Evolutionary conservation across 768 basidiomycete species (phyloP).

Genomic region (Lactarius pseudohatsudake): DNA sequence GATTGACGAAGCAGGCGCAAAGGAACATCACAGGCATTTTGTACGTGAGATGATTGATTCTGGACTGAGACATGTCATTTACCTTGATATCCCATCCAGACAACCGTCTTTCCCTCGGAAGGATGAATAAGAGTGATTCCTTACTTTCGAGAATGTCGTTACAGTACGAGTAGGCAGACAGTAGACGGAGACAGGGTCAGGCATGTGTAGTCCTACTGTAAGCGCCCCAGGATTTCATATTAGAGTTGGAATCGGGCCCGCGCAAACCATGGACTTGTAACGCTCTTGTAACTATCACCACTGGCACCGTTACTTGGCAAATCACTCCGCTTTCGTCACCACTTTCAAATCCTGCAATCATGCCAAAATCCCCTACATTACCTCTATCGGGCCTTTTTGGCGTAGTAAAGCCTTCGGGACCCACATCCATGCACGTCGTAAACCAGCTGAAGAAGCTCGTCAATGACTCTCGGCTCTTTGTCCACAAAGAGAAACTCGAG

Average conservation of each 20-base stretch:
- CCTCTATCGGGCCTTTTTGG: slow-evolving; percentile 85
- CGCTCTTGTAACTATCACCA: neutral
- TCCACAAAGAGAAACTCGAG: slow-evolving; percentile 55
- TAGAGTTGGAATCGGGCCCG: neutral
- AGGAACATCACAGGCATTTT: slow-evolving; percentile 35
- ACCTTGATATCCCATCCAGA: neutral
- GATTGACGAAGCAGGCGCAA: slow-evolving; percentile 35
- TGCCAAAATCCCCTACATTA: slow-evolving; percentile 38
- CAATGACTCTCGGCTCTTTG: slow-evolving; percentile 73
- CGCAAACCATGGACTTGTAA: neutral
- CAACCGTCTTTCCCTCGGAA: neutral
- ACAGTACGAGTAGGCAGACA: neutral
- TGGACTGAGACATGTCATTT: neutral
- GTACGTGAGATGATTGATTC: slow-evolving; percentile 23
- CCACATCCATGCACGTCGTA: slow-evolving; percentile 88
- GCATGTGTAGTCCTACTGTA: neutral
- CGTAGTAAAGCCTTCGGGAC: slow-evolving; percentile 87
- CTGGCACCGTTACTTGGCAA: no score
- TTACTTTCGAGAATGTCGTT: neutral
- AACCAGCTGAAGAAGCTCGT: slow-evolving; percentile 84
- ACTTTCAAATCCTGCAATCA: neutral
- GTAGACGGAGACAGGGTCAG: neutral
- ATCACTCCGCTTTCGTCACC: neutral
- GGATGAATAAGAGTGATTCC: slow-evolving; percentile 1
- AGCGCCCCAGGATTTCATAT: neutral